Evolutionary conservation across 2,329 filamentous ascomycete genomes (phyloP).

Genomic region (Myriosclerotinia scirpicola): DNA sequence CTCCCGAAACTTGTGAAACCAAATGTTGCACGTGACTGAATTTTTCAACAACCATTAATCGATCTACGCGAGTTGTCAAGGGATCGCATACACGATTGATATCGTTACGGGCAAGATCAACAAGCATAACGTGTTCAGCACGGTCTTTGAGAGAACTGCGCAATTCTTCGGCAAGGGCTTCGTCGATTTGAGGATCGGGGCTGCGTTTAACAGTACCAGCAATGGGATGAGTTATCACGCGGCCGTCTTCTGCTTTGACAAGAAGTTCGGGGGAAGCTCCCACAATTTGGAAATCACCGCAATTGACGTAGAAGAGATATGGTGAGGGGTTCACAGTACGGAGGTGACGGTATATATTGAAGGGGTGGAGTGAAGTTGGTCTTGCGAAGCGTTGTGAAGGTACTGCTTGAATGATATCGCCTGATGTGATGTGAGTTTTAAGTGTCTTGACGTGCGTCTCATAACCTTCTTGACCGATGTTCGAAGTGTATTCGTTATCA

Average conservation of each 20-base stretch:
- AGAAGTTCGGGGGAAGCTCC: slow-evolving; percentile 93
- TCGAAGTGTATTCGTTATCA: slow-evolving; percentile 81
- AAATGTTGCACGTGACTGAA: slow-evolving; percentile 98
- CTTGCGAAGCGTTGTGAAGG: slow-evolving; percentile 91
- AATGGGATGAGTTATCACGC: slow-evolving; percentile 95
- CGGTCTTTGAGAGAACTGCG: slow-evolving; percentile 83
- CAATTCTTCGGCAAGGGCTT: slow-evolving; percentile 73
- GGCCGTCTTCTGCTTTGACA: slow-evolving; percentile 82
- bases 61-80: slow-evolving; percentile 82
- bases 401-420: slow-evolving; percentile 97
- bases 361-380: slow-evolving; percentile 87
- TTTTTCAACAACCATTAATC: slow-evolving; percentile 88
- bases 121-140: slow-evolving; percentile 95
- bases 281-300: slow-evolving; percentile 88
- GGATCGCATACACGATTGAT: slow-evolving; percentile 95
- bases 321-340: slow-evolving; percentile 97
- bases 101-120: slow-evolving; percentile 94
- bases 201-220: slow-evolving; percentile 92
- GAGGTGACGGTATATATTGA: slow-evolving; percentile 96
- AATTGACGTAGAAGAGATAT: slow-evolving; percentile 95
- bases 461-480: slow-evolving; percentile 86
- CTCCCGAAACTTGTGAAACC: slow-evolving; percentile 90
- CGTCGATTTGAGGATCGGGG: slow-evolving; percentile 77
- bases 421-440: slow-evolving; percentile 86
- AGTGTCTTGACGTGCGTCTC: slow-evolving; percentile 82